Conservation (phyloP, 176 grass and related monocot species). For the Coix lacrymajobi region DNA sequence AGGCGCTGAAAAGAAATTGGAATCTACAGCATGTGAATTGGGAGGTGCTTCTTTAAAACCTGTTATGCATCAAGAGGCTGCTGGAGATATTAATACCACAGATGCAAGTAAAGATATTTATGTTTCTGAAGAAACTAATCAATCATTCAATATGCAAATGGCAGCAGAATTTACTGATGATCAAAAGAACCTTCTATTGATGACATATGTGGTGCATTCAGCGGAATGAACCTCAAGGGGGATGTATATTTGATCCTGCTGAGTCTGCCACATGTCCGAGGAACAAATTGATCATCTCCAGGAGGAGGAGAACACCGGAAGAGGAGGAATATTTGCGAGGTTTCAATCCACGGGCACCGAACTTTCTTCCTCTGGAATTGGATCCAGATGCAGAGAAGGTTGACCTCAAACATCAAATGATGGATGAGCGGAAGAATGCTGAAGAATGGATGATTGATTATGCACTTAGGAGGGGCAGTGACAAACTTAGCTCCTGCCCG, state of each 20-base stretch:
- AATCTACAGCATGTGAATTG: background rate
- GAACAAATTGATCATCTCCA: slow-evolving; percentile 47
- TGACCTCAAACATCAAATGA: slow-evolving; percentile 81
- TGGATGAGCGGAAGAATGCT: slow-evolving; percentile 90
- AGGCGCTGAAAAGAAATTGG: background rate
- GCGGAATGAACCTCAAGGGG: slow-evolving; percentile 48
- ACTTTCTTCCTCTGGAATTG: slow-evolving; percentile 70
- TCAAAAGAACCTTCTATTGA: slow-evolving; percentile 40
- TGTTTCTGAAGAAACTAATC: background rate
- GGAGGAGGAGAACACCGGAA: slow-evolving; percentile 49
- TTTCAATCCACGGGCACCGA: slow-evolving; percentile 73
- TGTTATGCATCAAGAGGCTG: slow-evolving; percentile 2
- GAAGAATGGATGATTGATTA: slow-evolving; percentile 99
- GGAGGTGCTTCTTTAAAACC: background rate
- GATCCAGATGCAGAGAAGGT: slow-evolving; percentile 80
- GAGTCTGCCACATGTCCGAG: slow-evolving; percentile 28
- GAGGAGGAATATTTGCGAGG: slow-evolving; percentile 63
- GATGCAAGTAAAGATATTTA: slow-evolving; percentile 16
- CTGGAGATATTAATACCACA: background rate
- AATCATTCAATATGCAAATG: background rate
- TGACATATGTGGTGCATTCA: slow-evolving; percentile 50
- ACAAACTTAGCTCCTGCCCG: slow-evolving; percentile 59
- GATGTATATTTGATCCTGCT: slow-evolving; percentile 40
- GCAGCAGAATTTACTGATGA: slow-evolving; percentile 13
- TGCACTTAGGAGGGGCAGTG: slow-evolving; percentile 59